Evolutionary conservation across 1,284 basidiomycete genomes (phyloP).

Genomic region (Tylopilus sp.): DNA sequence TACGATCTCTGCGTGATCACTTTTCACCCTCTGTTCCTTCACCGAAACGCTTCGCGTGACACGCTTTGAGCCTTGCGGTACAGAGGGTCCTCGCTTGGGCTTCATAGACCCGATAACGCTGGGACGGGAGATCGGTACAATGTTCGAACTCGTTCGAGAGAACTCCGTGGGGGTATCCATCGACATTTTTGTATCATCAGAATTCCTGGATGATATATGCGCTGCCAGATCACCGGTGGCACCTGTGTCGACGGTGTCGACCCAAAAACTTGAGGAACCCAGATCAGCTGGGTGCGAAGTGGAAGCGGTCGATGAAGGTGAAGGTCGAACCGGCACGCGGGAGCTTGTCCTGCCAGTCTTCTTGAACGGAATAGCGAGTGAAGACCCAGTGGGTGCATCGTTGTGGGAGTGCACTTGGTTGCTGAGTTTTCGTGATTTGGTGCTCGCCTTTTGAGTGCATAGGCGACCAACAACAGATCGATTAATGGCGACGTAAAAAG

Average conservation of each 20-base stretch:
- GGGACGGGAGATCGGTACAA: not conserved
- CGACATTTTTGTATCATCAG: not conserved
- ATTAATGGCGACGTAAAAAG: not conserved
- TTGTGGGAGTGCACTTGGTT: not conserved
- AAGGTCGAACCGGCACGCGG: slow-evolving; percentile 10
- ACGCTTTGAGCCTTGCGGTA: slow-evolving; percentile 25
- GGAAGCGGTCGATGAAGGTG: slow-evolving; percentile 1
- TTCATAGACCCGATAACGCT: slow-evolving; percentile 22
- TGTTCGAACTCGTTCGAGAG: not conserved
- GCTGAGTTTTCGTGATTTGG: not conserved
- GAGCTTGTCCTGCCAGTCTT: slow-evolving; percentile 12
- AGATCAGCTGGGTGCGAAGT: not conserved
- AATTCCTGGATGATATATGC: not conserved
- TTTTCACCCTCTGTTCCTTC: slow-evolving; percentile 27
- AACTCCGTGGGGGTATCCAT: not conserved
- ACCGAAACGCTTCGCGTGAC: slow-evolving; percentile 43
- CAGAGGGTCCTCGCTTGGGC: slow-evolving; percentile 22
- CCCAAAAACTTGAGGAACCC: not conserved
- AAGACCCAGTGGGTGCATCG: slow-evolving; percentile 4
- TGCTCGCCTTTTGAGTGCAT: slow-evolving; percentile 6
- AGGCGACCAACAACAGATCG: not conserved
- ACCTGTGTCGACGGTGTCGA: not conserved
- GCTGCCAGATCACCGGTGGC: not conserved
- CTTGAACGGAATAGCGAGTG: not conserved
- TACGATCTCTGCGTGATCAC: slow-evolving; percentile 2